Evolutionary conservation across 2,329 filamentous ascomycete genomes (phyloP), one percentile per base, ranked within the genome.

Genomic region (Harringtonia aguacate): DNA sequence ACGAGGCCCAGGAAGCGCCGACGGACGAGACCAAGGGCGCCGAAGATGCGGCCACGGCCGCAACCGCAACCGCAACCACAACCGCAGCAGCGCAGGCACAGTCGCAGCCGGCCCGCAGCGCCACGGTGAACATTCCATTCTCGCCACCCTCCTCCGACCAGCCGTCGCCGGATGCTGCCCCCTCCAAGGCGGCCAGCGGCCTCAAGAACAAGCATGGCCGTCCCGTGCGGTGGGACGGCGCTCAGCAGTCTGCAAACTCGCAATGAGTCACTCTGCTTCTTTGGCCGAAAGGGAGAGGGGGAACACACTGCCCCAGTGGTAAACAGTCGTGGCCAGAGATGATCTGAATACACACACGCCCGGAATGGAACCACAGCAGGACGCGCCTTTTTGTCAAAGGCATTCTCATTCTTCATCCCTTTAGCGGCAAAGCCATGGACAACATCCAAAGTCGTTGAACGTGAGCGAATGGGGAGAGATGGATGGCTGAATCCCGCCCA

Each of bases 1-100:
- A 47, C 30, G 66, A 68, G 48, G 64, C 54, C 7, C 61, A 61
- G 30, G 55, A 51, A 20, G 51, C 52, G 12, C 52, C 53, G 24
- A 49, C 53, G 1, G 37, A 36, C 17, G 36, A 46, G 4, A 41
- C 35, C n/a, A 57, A 57, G 36, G 38, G 15, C 4, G 46, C 35
- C 2, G 36, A 45, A 2, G 43, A 41, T 8, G 20, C 31, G 2
- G 43, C 31, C 3, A 22, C 36, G 4, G 40, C 40, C 3, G 42
- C 33, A 3, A 34, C 22, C 1, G 20, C 22, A 7, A 34, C 22
- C 2, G 36, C 36, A 4, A 30, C n/a, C 2, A 14, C 20, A 3
- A 17, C 20, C 18, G 24, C 36, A 1, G n/a, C 38, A 8, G 22
- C 30, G 4, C 30, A 8, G 30, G 30, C 8, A 37, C 8, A 28